Evolutionary conservation across 208 protist genomes (phyloP).

Genomic region (Strigomonas oncopelti): DNA sequence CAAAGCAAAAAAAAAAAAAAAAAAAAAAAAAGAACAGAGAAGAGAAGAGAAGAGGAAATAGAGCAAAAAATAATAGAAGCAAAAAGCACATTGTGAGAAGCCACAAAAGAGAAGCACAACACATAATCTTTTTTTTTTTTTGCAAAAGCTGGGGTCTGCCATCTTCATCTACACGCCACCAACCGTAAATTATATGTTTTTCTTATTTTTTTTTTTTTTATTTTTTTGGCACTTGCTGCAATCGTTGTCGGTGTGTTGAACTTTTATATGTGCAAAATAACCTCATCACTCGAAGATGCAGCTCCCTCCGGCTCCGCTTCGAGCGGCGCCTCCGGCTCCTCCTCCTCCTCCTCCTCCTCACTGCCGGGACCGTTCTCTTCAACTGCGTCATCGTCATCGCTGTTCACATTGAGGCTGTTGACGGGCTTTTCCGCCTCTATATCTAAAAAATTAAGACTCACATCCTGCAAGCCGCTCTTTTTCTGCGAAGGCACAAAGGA

Average conservation of each 20-base stretch:
- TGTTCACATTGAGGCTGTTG: not conserved
- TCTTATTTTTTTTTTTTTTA: not conserved
- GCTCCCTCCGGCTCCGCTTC: no score
- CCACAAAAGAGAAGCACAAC: not conserved
- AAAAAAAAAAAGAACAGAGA: not conserved
- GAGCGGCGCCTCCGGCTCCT: no score
- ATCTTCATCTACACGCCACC: no score
- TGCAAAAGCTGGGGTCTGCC: no score
- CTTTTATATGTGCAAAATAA: not conserved
- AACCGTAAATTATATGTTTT: not conserved
- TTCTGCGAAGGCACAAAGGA: slow-evolving; percentile 27
- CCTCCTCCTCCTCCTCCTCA: not conserved
- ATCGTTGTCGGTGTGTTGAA: not conserved
- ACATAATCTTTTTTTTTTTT: not conserved
- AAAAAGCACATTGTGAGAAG: not conserved
- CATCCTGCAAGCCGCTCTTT: not conserved
- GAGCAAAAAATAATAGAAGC: not conserved
- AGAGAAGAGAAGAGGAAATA: not conserved
- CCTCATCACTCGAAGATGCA: not conserved
- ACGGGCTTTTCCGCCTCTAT: slow-evolving; percentile 15
- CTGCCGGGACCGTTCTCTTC: not conserved
- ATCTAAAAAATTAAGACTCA: slow-evolving; percentile 12
- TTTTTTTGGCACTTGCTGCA: not conserved
- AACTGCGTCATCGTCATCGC: not conserved
- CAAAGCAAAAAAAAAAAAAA: slow-evolving; percentile 5